Percentiles rank a stretch among this genome's conserved stretches.
Conservation (phyloP, 768 basidiomycete species). For the Artomyces pyxidatus region DNA sequence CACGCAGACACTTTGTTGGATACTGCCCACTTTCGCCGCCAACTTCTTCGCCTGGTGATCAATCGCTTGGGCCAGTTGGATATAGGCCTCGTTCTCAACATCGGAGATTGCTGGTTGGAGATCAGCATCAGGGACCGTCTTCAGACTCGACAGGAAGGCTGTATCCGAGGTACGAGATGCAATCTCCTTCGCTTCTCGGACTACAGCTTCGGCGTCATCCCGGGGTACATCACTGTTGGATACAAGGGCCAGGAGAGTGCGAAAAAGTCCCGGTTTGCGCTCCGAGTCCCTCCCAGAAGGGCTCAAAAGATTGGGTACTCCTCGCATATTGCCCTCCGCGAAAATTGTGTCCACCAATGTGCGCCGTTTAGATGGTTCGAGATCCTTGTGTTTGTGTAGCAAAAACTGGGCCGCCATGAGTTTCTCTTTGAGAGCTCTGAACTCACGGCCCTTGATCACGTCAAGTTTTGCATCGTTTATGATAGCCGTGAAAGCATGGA, state of each 20-base stretch:
- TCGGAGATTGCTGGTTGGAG: neutral
- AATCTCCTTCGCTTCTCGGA: slow-evolving; percentile 5
- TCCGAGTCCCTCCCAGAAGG: too few species aligned
- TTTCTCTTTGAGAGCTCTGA: neutral
- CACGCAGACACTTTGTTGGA: slow-evolving; percentile 6
- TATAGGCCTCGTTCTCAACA: neutral
- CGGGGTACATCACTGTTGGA: too few species aligned
- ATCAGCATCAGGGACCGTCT: neutral
- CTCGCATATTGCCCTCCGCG: neutral
- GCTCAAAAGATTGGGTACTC: too few species aligned
- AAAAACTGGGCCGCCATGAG: neutral
- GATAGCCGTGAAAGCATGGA: neutral
- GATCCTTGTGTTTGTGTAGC: neutral
- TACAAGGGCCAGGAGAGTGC: too few species aligned
- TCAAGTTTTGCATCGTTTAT: neutral
- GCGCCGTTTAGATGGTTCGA: neutral
- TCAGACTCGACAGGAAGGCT: slow-evolving; percentile 6
- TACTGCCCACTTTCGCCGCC: neutral
- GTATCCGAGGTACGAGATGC: neutral
- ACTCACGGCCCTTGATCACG: neutral
- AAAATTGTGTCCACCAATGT: neutral
- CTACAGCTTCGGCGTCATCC: neutral
- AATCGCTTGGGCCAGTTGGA: slow-evolving; percentile 3
- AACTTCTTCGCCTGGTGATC: slow-evolving; percentile 1
- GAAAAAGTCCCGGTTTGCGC: too few species aligned